Percentiles rank a stretch among this genome's conserved stretches.
Conservation (phyloP, 192 early-diverging fungal species). For the Coemansia sp. region DNA sequence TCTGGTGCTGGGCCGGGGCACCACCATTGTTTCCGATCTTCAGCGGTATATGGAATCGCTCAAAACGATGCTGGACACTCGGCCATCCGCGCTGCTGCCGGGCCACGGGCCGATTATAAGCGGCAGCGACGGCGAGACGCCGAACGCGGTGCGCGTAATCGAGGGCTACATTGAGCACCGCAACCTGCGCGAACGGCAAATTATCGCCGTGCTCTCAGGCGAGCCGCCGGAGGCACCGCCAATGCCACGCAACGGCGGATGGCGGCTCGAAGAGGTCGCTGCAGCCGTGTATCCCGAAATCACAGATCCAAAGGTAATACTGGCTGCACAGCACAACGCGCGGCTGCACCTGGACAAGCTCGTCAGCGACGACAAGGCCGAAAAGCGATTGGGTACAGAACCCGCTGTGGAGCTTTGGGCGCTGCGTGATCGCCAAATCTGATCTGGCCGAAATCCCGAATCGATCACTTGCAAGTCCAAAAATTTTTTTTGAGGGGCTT, state of each 20-base stretch:
- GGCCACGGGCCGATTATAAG: constrained; percentile 78
- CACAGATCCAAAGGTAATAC: constrained; percentile 23
- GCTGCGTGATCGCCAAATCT: constrained; percentile 9
- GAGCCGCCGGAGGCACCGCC: not conserved
- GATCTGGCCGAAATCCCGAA: not conserved
- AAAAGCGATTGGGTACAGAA: no score
- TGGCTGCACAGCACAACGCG: constrained; percentile 35
- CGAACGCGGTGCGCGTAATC: constrained; percentile 59
- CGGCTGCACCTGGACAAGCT: constrained; percentile 37
- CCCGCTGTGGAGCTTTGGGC: constrained; percentile 10
- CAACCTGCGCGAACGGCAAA: constrained; percentile 67
- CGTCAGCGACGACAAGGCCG: constrained; percentile 8
- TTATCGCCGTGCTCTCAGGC: constrained; percentile 49
- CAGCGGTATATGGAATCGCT: constrained; percentile 65
- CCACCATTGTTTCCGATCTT: constrained; percentile 73
- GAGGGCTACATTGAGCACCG: constrained; percentile 78
- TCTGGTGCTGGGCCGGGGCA: constrained; percentile 79
- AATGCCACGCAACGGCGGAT: constrained; percentile 8
- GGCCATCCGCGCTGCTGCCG: constrained; percentile 56
- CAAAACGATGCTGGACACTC: constrained; percentile 38
- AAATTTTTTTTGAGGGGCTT: constrained; percentile 5
- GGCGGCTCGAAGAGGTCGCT: constrained; percentile 30
- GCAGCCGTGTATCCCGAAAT: constrained; percentile 27
- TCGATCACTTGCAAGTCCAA: not conserved
- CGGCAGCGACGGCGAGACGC: constrained; percentile 1